Evolutionary conservation across 2,329 filamentous ascomycete genomes (phyloP).

Genomic region (Aspergillus tanneri): DNA sequence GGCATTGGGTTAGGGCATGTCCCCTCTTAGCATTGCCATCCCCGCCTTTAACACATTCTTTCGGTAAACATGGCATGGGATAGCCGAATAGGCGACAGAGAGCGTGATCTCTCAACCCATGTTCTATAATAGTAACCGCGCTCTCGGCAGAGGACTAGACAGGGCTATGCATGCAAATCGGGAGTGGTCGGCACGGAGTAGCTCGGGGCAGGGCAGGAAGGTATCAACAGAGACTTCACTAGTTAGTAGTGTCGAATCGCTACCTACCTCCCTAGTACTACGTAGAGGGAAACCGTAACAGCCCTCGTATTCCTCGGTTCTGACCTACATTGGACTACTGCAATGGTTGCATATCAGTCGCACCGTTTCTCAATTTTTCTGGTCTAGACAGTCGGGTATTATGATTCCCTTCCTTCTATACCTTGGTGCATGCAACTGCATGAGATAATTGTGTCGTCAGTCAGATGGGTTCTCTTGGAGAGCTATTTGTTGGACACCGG

Average conservation of each 20-base stretch:
- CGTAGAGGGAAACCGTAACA: background rate
- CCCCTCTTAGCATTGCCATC: conserved; percentile 2
- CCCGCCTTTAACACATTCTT: conserved; percentile 4
- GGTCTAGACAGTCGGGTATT: too few species aligned
- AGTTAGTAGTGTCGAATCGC: too few species aligned
- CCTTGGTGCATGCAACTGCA: too few species aligned
- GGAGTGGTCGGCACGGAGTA: background rate
- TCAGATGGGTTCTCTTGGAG: too few species aligned
- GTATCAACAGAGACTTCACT: background rate
- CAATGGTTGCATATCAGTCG: background rate
- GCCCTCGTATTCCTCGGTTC: background rate
- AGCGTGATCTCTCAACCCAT: background rate
- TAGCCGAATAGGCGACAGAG: background rate
- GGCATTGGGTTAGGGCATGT: too few species aligned
- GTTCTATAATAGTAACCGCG: background rate
- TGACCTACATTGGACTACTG: conserved; percentile 1
- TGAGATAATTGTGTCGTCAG: too few species aligned
- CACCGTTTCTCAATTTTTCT: background rate
- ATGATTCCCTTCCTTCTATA: too few species aligned
- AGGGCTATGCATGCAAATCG: conserved; percentile 6
- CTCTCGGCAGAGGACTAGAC: conserved; percentile 4
- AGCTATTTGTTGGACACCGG: too few species aligned
- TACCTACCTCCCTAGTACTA: too few species aligned
- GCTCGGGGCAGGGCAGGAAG: too few species aligned
- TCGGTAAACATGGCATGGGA: background rate